These are phyloP conservation scores for Fistulifera pelliculosa DNA, from an alignment of 108 stramenopile species.

Conservation along the genomic window DNA sequence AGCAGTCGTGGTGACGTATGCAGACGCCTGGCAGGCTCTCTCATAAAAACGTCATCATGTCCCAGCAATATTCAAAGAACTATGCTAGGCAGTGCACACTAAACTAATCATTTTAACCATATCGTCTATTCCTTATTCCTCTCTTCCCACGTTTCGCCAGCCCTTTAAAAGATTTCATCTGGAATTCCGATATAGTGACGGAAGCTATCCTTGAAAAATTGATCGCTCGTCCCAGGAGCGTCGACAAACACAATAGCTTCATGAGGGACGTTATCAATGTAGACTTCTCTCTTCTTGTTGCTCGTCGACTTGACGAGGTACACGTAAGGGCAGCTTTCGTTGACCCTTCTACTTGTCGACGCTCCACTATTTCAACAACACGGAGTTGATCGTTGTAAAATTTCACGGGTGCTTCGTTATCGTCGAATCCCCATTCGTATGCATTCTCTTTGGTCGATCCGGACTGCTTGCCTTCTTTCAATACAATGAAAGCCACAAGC, in stretches of 20 bases:
- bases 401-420: neutral
- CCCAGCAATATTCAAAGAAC: no score
- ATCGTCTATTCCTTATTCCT: neutral
- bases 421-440: neutral
- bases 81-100: no score
- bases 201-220: slow-evolving; percentile 23
- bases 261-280: slow-evolving; percentile 56
- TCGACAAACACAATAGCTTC: slow-evolving; percentile 58
- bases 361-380: neutral
- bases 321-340: neutral
- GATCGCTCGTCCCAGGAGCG: slow-evolving; percentile 29
- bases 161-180: slow-evolving; percentile 46
- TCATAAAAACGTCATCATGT: no score
- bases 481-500: slow-evolving; percentile 29
- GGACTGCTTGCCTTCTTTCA: slow-evolving; percentile 16
- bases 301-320: slow-evolving; percentile 20
- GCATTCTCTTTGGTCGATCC: slow-evolving; percentile 1
- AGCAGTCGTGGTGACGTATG: no score
- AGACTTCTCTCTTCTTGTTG: slow-evolving; percentile 5
- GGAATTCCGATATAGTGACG: slow-evolving; percentile 61
- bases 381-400: neutral
- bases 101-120: no score
- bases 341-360: slow-evolving; percentile 13
- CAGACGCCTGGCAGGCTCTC: no score
- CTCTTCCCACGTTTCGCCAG: slow-evolving; percentile 21